Conservation (phyloP, 495 filamentous ascomycete species). For the Xylaria curta region DNA sequence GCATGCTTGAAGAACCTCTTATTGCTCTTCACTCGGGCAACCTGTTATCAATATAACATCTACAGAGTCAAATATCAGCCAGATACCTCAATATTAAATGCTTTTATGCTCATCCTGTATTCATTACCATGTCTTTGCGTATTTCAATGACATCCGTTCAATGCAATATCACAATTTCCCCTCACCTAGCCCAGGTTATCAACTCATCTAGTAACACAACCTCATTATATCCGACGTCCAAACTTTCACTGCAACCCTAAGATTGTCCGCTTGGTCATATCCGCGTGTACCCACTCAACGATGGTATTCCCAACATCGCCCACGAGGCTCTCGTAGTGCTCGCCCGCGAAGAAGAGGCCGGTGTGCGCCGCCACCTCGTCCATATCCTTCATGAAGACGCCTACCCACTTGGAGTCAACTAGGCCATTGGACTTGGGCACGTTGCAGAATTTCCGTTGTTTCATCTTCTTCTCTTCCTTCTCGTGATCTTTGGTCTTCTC, state of each 20-base stretch:
- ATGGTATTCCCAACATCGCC: conserved; percentile 74
- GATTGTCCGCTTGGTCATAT: conserved; percentile 46
- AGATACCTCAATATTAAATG: neutral
- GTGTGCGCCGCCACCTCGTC: conserved; percentile 89
- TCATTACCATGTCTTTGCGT: neutral
- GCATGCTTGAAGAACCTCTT: too few relatives aligned
- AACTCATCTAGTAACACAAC: neutral
- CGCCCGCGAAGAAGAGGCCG: conserved; percentile 74
- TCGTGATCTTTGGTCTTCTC: conserved; percentile 27
- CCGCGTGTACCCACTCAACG: conserved; percentile 74
- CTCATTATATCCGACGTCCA: neutral
- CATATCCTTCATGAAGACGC: conserved; percentile 78
- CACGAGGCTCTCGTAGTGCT: conserved; percentile 77
- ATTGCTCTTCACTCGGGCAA: too few relatives aligned
- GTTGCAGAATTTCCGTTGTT: conserved; percentile 79
- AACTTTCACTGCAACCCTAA: conserved; percentile 31
- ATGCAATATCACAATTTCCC: neutral
- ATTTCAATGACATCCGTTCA: neutral
- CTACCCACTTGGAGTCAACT: conserved; percentile 72
- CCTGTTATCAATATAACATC: neutral
- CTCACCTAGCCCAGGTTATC: neutral
- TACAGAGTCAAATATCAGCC: neutral
- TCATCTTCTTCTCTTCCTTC: conserved; percentile 43
- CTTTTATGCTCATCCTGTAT: neutral
- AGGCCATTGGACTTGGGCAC: conserved; percentile 61